phyloP scores from a whole-genome alignment of 2,329 filamentous ascomycete species.

The Colletotrichum paranaense region DNA sequence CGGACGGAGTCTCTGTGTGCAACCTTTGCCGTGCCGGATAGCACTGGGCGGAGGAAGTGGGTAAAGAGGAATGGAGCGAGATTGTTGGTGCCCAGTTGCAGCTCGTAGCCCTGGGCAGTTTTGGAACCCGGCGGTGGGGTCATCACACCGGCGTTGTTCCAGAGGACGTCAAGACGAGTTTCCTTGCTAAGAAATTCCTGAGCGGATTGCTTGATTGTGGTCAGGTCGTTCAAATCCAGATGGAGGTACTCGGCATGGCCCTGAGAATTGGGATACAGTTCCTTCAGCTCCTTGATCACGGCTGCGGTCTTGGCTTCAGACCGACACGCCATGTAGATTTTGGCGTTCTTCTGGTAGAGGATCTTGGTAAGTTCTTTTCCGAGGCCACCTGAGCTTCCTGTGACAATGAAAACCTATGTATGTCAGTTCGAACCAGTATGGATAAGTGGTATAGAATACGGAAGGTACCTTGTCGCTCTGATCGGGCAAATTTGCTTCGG shows the following conservation, averaged over 20 bases:
- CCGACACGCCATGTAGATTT: slow-evolving; percentile 61
- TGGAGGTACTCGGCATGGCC: slow-evolving; percentile 49
- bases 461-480: slow-evolving; percentile 9
- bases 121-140: slow-evolving; percentile 47
- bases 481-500: slow-evolving; percentile 11
- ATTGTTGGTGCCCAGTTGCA: slow-evolving; percentile 45
- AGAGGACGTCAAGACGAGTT: slow-evolving; percentile 48
- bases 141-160: slow-evolving; percentile 56
- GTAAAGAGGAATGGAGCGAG: slow-evolving; percentile 45
- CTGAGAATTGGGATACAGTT: slow-evolving; percentile 40
- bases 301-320: background rate
- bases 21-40: slow-evolving; percentile 40
- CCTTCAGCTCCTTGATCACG: slow-evolving; percentile 22
- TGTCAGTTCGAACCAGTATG: background rate
- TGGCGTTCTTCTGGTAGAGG: slow-evolving; percentile 59
- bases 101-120: slow-evolving; percentile 46
- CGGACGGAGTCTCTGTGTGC: slow-evolving; percentile 39
- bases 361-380: slow-evolving; percentile 59
- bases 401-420: slow-evolving; percentile 52
- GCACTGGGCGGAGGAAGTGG: slow-evolving; percentile 40
- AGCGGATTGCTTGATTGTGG: slow-evolving; percentile 40
- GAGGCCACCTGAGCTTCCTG: slow-evolving; percentile 44
- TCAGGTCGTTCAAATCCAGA: slow-evolving; percentile 47
- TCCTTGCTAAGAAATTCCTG: slow-evolving; percentile 40
- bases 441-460: too few species aligned